Base-by-base conservation (phyloP, 306 rosid genomes). In the Cicer bijugum region DNA sequence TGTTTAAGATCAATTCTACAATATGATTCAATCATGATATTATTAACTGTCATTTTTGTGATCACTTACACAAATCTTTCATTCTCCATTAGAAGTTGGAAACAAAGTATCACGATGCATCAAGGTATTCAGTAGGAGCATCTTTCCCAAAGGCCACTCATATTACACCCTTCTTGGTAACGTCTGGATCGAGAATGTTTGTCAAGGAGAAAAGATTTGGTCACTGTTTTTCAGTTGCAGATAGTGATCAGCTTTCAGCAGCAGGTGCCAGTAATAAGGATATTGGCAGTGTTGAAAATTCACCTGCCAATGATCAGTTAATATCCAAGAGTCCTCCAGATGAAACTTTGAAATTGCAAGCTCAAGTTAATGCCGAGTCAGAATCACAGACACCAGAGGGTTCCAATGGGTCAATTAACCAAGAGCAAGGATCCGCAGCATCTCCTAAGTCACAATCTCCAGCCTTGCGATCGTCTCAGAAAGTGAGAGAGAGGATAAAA, bases 401-500 rank as follows among this genome's bases (percentile, higher is more conserved):
- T 76, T 76, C 91, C 78, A 86, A 84, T 75, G 83, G 35, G 35
- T 28, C 35, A 28, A 28, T 28, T 28, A 28, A 28, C 35, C 35
- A 28, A 28, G 35, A 28, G 35, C 35, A 28, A 28, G 35, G 69
- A n/a, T 80, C 85, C 17, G 74, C 71, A 14, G 66, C 63, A 38
- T 58, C 89, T 56, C 63, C 86, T 11, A 72, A 60, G 37, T 65
- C 38, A 11, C 86, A 76, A 75, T 56, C 86, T 51, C 72, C 50
- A 4, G 67, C 75, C 12, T 86, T 82, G 78, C 82, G 83, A 66
- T 76, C 87, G 1, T 76, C 97, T 10, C 48, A 88, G 45, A 89
- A 93, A 0, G 92, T 93, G 40, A 86, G 90, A 82, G 98, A 93
- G 79, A 88, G 96, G 79, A 79, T 93, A 68, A 89, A 87, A 78